A percentile compares a stretch with the other conserved stretches of the same genome.
Evolutionary conservation across 371 early-diverging fungal species (phyloP).

Genomic region (Apophysomyces variabilis): DNA sequence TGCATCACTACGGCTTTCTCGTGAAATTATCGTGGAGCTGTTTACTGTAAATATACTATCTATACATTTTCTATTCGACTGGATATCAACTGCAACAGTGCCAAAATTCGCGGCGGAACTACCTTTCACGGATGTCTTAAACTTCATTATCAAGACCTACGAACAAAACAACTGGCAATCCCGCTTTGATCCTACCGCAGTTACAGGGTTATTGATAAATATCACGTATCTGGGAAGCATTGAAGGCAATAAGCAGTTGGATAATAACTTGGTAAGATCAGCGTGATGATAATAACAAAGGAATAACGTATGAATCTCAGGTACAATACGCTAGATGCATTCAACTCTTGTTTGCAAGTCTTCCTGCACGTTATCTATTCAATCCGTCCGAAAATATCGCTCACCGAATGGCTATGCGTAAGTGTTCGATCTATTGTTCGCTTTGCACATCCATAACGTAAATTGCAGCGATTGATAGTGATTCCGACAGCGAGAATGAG

Average conservation of each 20-base stretch:
- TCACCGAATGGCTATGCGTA: slow-evolving; percentile 22
- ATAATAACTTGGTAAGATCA: slow-evolving; percentile 19
- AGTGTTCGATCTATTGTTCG: slow-evolving; percentile 7
- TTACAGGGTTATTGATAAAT: slow-evolving; percentile 41
- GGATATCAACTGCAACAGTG: not conserved
- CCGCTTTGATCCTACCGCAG: slow-evolving; percentile 4
- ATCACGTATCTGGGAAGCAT: slow-evolving; percentile 30
- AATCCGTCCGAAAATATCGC: slow-evolving; percentile 20
- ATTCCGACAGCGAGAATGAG: slow-evolving; percentile 34
- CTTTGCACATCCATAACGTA: not conserved
- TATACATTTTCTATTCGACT: slow-evolving; percentile 30
- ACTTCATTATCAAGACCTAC: slow-evolving; percentile 11
- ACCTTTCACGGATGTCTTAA: slow-evolving; percentile 22
- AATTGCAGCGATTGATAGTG: slow-evolving; percentile 4
- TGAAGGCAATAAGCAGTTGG: slow-evolving; percentile 21
- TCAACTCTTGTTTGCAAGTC: slow-evolving; percentile 25
- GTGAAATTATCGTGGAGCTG: not conserved
- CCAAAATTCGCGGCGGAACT: not conserved
- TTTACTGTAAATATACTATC: slow-evolving; percentile 11
- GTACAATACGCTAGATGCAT: slow-evolving; percentile 29
- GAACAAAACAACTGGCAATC: slow-evolving; percentile 13
- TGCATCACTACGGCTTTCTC: slow-evolving; percentile 6
- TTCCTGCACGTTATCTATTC: slow-evolving; percentile 36
- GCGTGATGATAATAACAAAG: not conserved
- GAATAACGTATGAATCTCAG: slow-evolving; percentile 6